phyloP scores from a whole-genome alignment of 2,329 filamentous ascomycete genomes.

The Tothia fuscella region DNA sequence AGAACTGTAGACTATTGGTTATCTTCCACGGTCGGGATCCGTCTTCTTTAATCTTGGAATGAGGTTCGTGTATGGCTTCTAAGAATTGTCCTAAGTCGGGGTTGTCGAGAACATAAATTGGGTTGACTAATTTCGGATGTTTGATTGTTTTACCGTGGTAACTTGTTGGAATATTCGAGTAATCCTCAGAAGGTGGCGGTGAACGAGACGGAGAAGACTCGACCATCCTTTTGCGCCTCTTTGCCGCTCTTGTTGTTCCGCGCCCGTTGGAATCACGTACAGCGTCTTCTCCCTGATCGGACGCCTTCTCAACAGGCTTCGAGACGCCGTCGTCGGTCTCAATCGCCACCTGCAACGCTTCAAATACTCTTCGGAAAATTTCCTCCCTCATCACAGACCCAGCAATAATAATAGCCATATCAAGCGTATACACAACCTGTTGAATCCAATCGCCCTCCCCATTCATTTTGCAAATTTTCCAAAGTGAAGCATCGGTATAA shows the following conservation, averaged over 20 bases:
- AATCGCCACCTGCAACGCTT: slow-evolving; percentile 9
- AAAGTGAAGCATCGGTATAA: slow-evolving; percentile 57
- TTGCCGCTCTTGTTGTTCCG: too few species aligned
- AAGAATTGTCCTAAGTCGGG: slow-evolving; percentile 21
- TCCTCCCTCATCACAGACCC: slow-evolving; percentile 48
- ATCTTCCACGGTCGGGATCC: slow-evolving; percentile 52
- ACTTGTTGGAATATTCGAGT: too few species aligned
- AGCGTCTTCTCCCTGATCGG: too few species aligned
- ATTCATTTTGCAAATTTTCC: slow-evolving; percentile 8
- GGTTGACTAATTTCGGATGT: too few species aligned
- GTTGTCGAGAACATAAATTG: too few species aligned
- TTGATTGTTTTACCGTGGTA: too few species aligned
- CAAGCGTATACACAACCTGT: slow-evolving; percentile 52
- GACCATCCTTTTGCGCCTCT: too few species aligned
- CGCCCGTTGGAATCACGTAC: too few species aligned
- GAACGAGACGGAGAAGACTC: too few species aligned
- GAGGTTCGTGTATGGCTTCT: slow-evolving; percentile 13
- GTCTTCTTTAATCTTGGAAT: neutral
- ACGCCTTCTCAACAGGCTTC: too few species aligned
- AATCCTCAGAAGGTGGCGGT: too few species aligned
- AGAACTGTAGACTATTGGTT: slow-evolving; percentile 49
- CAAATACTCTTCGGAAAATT: slow-evolving; percentile 14
- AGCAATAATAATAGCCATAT: slow-evolving; percentile 65
- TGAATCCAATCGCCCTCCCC: slow-evolving; percentile 36
- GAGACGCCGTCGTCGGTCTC: too few species aligned